Base-by-base conservation (phyloP, 1,284 basidiomycete species). In the Naganishia albida region DNA sequence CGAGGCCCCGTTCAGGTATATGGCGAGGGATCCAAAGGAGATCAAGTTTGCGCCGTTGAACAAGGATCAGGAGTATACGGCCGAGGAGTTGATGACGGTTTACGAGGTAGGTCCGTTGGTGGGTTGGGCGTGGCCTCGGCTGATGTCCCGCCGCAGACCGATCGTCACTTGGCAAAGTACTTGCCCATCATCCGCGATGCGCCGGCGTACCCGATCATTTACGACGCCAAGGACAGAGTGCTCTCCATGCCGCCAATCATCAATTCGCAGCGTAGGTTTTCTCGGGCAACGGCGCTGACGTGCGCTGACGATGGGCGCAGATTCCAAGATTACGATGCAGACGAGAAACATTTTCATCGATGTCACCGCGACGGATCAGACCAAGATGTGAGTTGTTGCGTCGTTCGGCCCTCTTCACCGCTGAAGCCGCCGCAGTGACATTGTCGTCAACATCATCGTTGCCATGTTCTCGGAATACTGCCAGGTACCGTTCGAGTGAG, bases 401-500 rank as follows among this genome's bases (percentile, higher is more conserved):
- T 23, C 44, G 16, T 56, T 8, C 34, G 7, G 43, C 16, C 25
- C 18, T 13, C 28, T 40, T 43, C 39, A 20, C 15, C 6, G 8
- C 34, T 30, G 42, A 40, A 1, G 15, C 53, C 40, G 62, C 39
- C 40, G 2, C 46, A 77, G 75, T 38, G 88, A 88, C 72, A 93
- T 97, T 69, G 96, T 98, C 60, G 86, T 93, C 62, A 96, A 95
- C 79, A 93, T 97, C 69, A 86, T 99, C 39, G 84, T 90, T 7
- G 89, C 91, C 48, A 97, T 98, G 95, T 99, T 99, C 81, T 89
- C 93, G 15, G 93, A 98, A 80, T 97, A 99, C 78, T 94, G 91
- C 76, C 85, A 85, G 66, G 87, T 92, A 59, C 91, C 94, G 2
- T 97, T 89, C 85, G 87, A 88, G 91, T 94, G 78, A 71, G 90